A percentile compares a stretch with the other conserved stretches of the same genome.
These are phyloP conservation scores for Mycena haematopus DNA, from an alignment of 768 basidiomycete genomes.

Conservation along the genomic window DNA sequence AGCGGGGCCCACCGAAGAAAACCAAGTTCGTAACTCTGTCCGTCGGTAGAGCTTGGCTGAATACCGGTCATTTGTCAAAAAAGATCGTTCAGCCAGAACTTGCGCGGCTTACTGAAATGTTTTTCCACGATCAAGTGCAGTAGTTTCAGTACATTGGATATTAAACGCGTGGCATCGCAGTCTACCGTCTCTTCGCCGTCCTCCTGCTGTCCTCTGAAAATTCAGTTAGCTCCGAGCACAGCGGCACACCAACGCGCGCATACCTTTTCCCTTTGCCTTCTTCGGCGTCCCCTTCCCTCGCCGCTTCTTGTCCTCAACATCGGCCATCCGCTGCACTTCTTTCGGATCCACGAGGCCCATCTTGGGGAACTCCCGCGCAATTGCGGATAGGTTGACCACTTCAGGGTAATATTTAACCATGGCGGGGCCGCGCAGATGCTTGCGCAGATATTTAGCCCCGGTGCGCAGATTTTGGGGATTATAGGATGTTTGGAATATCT, in stretches of 20 bases:
- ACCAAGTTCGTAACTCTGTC: too few relatives aligned
- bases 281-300: constrained; percentile 86
- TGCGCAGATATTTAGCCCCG: constrained; percentile 90
- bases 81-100: too few relatives aligned
- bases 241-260: constrained; percentile 31
- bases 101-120: too few relatives aligned
- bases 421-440: constrained; percentile 81
- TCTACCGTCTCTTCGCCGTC: constrained; percentile 48
- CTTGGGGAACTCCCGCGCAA: constrained; percentile 59
- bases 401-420: constrained; percentile 86
- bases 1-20: too few relatives aligned
- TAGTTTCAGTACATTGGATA: too few relatives aligned
- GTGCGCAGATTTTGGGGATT: constrained; percentile 85
- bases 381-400: constrained; percentile 58
- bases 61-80: too few relatives aligned
- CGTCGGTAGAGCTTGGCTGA: too few relatives aligned
- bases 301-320: constrained; percentile 69
- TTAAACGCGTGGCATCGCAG: too few relatives aligned
- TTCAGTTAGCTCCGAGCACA: not conserved
- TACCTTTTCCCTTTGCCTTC: constrained; percentile 77
- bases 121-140: too few relatives aligned
- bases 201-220: constrained; percentile 59
- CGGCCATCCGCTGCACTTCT: constrained; percentile 72
- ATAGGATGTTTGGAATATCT: constrained; percentile 86
- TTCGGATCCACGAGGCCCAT: constrained; percentile 67